These are phyloP conservation scores for Calonectria henricotiae DNA, from an alignment of 2,329 filamentous ascomycete genomes.

Conservation along the genomic window DNA sequence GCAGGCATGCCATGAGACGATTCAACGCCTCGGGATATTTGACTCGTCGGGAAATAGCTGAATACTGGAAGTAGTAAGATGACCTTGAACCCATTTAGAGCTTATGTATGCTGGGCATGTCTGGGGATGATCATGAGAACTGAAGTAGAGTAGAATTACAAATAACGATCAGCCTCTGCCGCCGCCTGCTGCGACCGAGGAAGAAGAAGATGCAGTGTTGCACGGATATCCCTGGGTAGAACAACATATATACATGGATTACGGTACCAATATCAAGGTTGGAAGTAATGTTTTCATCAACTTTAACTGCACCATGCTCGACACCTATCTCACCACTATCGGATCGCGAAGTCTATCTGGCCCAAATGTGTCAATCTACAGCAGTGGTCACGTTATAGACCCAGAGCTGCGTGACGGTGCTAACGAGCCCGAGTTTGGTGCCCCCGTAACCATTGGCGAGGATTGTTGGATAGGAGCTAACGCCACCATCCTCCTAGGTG, in stretches of 20 bases:
- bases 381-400: slow-evolving; percentile 84
- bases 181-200: slow-evolving; percentile 68
- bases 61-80: slow-evolving; percentile 81
- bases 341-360: slow-evolving; percentile 85
- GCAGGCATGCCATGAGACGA: slow-evolving; percentile 72
- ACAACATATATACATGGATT: slow-evolving; percentile 80
- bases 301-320: slow-evolving; percentile 82
- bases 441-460: slow-evolving; percentile 82
- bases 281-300: slow-evolving; percentile 83
- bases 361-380: slow-evolving; percentile 84
- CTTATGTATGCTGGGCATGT: neutral
- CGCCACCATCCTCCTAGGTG: slow-evolving; percentile 80
- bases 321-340: slow-evolving; percentile 82
- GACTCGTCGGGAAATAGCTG: slow-evolving; percentile 74
- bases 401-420: slow-evolving; percentile 82
- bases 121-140: neutral
- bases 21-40: slow-evolving; percentile 78
- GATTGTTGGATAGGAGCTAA: slow-evolving; percentile 88
- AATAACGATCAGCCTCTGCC: slow-evolving; percentile 77
- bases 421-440: slow-evolving; percentile 82
- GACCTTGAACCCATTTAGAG: accelerated
- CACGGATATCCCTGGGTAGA: slow-evolving; percentile 79
- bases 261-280: slow-evolving; percentile 79
- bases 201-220: slow-evolving; percentile 78
- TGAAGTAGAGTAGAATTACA: slow-evolving; percentile 68